phyloP scores from a whole-genome alignment of 2,329 filamentous ascomycete species.

The Zymoseptoria brevis region DNA sequence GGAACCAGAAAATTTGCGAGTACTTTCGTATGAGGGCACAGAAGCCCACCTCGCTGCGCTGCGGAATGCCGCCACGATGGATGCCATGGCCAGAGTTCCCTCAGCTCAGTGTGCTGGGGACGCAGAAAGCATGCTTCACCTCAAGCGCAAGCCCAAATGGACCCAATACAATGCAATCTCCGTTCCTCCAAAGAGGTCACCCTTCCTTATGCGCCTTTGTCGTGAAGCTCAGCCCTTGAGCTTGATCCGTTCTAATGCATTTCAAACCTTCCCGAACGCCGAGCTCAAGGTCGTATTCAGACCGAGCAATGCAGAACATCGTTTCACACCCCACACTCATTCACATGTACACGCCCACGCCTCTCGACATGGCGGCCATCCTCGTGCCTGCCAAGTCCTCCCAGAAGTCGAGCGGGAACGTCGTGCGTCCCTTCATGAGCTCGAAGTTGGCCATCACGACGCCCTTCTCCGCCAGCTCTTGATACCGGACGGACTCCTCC shows the following conservation, averaged over 20 bases:
- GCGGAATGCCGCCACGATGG: not conserved
- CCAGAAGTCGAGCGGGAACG: not conserved
- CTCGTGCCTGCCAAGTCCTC: not conserved
- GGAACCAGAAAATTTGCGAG: not conserved
- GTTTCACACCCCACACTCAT: not conserved
- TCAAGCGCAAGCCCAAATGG: not conserved
- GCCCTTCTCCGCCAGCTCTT: not conserved
- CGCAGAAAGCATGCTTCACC: too few relatives aligned
- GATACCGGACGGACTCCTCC: not conserved
- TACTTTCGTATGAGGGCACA: not conserved
- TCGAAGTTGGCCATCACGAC: not conserved
- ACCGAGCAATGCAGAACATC: not conserved
- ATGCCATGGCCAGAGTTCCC: too few relatives aligned
- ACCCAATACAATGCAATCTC: not conserved
- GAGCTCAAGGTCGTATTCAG: not conserved
- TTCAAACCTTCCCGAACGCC: not conserved
- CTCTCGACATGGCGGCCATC: not conserved
- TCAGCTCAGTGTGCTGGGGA: too few relatives aligned
- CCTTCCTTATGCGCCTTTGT: not conserved
- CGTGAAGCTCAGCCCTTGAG: not conserved
- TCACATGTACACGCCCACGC: not conserved
- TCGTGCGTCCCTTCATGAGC: not conserved
- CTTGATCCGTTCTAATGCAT: not conserved
- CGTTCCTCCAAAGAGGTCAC: not conserved
- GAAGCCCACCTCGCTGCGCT: not conserved